These are phyloP conservation scores for Gilbertella persicaria DNA, from an alignment of 371 early-diverging fungal species.

Conservation along the genomic window DNA sequence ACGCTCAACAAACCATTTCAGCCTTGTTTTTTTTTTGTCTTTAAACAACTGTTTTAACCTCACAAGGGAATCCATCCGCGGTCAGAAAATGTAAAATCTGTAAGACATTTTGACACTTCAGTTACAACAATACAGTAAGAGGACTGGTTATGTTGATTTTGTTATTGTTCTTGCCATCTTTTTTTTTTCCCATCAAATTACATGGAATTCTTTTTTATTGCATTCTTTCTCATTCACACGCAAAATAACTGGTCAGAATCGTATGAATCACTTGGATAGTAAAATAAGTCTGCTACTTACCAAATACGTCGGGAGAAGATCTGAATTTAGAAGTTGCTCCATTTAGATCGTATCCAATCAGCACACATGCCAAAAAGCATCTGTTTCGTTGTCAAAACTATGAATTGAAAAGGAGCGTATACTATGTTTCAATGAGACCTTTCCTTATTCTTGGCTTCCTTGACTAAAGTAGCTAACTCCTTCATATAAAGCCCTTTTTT, in stretches of 20 bases:
- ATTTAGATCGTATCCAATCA: slow-evolving; percentile 7
- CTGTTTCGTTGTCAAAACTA: no score
- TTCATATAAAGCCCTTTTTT: neutral
- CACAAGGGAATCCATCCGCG: slow-evolving; percentile 25
- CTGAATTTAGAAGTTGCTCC: slow-evolving; percentile 20
- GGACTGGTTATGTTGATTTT: neutral
- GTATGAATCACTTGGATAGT: neutral
- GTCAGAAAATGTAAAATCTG: slow-evolving; percentile 9
- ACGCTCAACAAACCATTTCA: neutral
- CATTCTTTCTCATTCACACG: slow-evolving; percentile 15
- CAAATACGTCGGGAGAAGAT: slow-evolving; percentile 21
- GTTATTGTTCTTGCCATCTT: neutral
- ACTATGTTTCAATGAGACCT: no score
- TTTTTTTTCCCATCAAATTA: slow-evolving; percentile 1
- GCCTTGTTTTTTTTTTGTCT: neutral
- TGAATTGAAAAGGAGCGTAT: no score
- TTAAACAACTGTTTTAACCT: slow-evolving; percentile 15
- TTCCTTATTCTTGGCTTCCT: no score
- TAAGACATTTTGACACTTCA: slow-evolving; percentile 2
- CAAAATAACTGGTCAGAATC: slow-evolving; percentile 12
- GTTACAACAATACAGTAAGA: neutral
- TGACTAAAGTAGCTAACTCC: no score
- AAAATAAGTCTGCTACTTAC: slow-evolving; percentile 1
- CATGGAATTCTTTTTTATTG: neutral
- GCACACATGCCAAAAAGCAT: no score